Base-by-base conservation (phyloP, 192 early-diverging fungal genomes). In the Coemansia sp. region DNA sequence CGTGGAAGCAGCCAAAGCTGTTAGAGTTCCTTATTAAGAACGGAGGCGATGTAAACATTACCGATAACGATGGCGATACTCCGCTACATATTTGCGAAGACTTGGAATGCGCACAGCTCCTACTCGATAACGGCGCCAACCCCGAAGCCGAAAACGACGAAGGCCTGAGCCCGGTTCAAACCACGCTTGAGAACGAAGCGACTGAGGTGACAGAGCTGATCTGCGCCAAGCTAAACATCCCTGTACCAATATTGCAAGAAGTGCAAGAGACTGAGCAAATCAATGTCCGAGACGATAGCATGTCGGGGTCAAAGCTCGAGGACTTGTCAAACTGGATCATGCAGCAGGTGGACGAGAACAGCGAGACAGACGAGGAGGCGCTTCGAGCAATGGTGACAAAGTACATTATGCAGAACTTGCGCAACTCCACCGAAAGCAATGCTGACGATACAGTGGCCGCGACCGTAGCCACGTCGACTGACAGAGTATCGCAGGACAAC, bases 41-140 rank as follows among this genome's bases (percentile, higher is more conserved):
- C 2, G 85, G 87, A 17, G 90, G 86, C 55, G 73, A 94, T 53
- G 81, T 91, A 32, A 89, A 93, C 70, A 79, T 94, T 36, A 76
- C 76, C 25, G 94, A 96, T 72, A 59, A 77, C 17, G 94, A 96
- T 23, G 88, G 90, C 42, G 94, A 96, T 67, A 94, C 93, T 27
- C 92, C 93, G 6, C 80, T 96, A 41, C 92, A 90, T 67, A 85
- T 90, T 12, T 86, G 84, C 58, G 93, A 93, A 63, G 87, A 89
- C 46, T 82, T 85, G 12, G 88, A 86, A n/a, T 87, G 87, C 42
- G 93, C 91, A 25, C 45, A 85, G 64, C 72, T 88, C 27, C 70
- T 96, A 32, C 66, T 94, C 36, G 84, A 88, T 50, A 76, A 83
- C 31, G 93, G 94, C 12, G 93, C 93, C 8, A 89, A 93, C 67